A percentile compares a stretch with the other conserved stretches of the same genome.
phyloP scores from a whole-genome alignment of 2,329 filamentous ascomycete species.

The Dryadomyces quercivorus region DNA sequence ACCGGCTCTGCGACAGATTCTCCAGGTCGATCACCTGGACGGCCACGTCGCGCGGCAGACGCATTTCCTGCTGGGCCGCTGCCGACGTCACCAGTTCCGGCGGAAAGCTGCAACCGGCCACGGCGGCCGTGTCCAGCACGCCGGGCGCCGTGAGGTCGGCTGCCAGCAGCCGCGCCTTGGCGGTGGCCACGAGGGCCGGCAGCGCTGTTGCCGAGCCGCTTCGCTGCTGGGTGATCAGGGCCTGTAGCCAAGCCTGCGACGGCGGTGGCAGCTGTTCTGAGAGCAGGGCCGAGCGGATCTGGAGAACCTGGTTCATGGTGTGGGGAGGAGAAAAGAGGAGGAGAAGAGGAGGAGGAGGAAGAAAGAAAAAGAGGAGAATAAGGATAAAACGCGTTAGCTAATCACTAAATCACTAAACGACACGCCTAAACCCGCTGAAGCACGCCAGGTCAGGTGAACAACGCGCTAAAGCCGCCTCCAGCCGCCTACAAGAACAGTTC shows the following conservation, averaged over 20 bases:
- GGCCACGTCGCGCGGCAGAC: conserved; percentile 48
- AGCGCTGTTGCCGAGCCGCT: conserved; percentile 45
- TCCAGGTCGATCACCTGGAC: conserved; percentile 82
- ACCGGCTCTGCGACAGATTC: conserved; percentile 66
- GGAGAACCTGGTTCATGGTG: conserved; percentile 26
- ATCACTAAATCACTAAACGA: too few species aligned
- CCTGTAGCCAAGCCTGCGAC: conserved; percentile 47
- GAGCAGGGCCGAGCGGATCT: conserved; percentile 39
- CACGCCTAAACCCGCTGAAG: not conserved
- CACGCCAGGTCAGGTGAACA: conserved; percentile 1
- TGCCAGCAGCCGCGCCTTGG: conserved; percentile 66
- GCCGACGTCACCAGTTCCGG: conserved; percentile 26
- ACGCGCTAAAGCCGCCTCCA: not conserved
- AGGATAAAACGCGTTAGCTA: not conserved
- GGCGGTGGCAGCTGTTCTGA: conserved; percentile 41
- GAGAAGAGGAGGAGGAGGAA: too few species aligned
- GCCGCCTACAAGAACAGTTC: not conserved
- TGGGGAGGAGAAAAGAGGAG: too few species aligned
- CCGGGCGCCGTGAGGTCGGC: conserved; percentile 58
- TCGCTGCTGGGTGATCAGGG: conserved; percentile 38
- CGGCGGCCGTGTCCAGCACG: conserved; percentile 30
- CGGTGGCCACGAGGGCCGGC: conserved; percentile 63
- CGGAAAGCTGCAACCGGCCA: conserved; percentile 40
- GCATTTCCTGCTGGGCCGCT: conserved; percentile 37
- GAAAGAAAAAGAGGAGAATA: too few species aligned